Evolutionary conservation across 192 early-diverging fungal genomes (phyloP).

Genomic region (Coemansia sp.): DNA sequence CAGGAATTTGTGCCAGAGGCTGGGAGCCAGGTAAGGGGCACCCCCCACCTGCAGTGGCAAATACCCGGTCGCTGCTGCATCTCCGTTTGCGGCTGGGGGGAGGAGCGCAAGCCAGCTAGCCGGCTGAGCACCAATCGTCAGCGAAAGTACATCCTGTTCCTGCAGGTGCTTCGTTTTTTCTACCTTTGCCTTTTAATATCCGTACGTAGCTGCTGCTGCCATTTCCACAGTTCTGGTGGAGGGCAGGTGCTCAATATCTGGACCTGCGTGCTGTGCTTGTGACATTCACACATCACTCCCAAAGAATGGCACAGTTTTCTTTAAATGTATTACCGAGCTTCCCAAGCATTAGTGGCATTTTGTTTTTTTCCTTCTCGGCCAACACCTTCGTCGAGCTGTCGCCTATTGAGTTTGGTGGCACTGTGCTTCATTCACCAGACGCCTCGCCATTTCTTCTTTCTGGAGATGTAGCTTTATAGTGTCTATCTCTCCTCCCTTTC

Average conservation of each 20-base stretch:
- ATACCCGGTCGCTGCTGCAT: no score
- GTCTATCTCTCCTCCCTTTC: neutral
- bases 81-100: neutral
- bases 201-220: neutral
- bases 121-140: constrained; percentile 3
- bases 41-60: neutral
- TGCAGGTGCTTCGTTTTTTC: constrained; percentile 5
- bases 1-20: neutral
- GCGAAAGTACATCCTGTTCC: constrained; percentile 7
- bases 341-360: no score
- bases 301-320: neutral
- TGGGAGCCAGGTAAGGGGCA: neutral
- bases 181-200: neutral
- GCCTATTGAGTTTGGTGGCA: no score
- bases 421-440: no score
- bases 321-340: neutral
- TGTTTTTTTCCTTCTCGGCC: neutral
- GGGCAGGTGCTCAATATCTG: neutral
- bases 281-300: neutral
- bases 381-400: no score
- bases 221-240: neutral
- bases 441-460: neutral
- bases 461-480: neutral
- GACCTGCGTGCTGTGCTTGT: neutral
- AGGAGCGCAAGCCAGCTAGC: neutral